Evolutionary conservation across 345 rosid species (phyloP).

Genomic region (Tarenaya hassleriana): DNA sequence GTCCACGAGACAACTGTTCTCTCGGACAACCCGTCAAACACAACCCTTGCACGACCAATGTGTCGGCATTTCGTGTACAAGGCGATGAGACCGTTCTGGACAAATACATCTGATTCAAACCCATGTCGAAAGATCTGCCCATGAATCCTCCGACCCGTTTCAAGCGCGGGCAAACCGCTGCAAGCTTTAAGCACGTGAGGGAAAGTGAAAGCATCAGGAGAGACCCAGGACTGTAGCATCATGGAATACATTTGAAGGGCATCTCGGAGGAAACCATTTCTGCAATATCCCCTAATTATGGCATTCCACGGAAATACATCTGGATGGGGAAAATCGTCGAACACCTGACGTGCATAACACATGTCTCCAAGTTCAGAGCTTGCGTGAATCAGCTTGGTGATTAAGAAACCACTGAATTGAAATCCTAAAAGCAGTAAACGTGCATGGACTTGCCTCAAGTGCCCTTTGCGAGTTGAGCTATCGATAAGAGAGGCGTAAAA

Average conservation of each 20-base stretch:
- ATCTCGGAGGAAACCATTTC: conserved; percentile 31
- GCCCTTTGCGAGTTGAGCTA: conserved; percentile 27
- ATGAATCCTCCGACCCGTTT: conserved; percentile 42
- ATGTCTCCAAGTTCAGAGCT: conserved; percentile 36
- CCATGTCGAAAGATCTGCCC: conserved; percentile 55
- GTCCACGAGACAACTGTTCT: conserved; percentile 68
- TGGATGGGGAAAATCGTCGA: conserved; percentile 50
- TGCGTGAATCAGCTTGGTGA: conserved; percentile 35
- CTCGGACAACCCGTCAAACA: conserved; percentile 40
- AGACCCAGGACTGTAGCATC: conserved; percentile 41
- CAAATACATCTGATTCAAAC: conserved; percentile 51
- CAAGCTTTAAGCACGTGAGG: conserved; percentile 62
- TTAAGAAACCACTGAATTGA: conserved; percentile 41
- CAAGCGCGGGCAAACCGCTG: conserved; percentile 32
- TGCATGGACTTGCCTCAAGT: conserved; percentile 45
- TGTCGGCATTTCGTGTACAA: conserved; percentile 58
- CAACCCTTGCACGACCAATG: conserved; percentile 36
- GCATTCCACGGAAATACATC: conserved; percentile 60
- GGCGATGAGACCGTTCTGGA: conserved; percentile 64
- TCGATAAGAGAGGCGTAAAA: conserved; percentile 44
- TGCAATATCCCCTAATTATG: conserved; percentile 47
- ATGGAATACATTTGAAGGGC: conserved; percentile 43
- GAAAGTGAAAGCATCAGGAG: conserved; percentile 53
- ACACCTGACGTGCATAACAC: conserved; percentile 45
- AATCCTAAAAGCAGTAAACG: conserved; percentile 38